These are phyloP conservation scores for Trichoderma lentiforme DNA, from an alignment of 2,329 filamentous ascomycete genomes.

Conservation along the genomic window DNA sequence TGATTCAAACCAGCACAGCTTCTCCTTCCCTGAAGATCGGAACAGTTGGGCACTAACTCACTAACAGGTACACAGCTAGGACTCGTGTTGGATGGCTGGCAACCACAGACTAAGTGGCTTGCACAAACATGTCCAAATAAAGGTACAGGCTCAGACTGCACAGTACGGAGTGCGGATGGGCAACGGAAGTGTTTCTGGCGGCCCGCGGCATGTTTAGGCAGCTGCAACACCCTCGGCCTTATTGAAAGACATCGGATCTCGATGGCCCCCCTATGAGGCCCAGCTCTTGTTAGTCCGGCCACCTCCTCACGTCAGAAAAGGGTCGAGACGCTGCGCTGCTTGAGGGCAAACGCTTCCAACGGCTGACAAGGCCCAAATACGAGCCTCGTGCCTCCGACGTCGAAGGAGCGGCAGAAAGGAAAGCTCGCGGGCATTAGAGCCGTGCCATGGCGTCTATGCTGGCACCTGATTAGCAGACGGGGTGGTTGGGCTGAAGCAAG, in stretches of 20 bases:
- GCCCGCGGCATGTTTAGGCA: slow-evolving; percentile 2
- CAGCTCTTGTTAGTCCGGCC: not conserved
- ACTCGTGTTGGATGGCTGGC: not conserved
- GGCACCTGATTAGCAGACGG: slow-evolving; percentile 7
- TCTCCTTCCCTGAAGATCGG: slow-evolving; percentile 3
- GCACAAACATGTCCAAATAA: not conserved
- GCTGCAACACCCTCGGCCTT: slow-evolving; percentile 14
- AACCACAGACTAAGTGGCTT: not conserved
- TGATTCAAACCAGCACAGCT: not conserved
- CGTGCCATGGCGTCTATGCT: not conserved
- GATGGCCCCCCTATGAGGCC: not conserved
- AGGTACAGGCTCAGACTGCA: not conserved
- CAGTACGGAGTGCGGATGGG: not conserved
- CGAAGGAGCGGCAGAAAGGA: not conserved
- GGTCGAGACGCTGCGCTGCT: not conserved
- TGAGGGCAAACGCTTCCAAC: not conserved
- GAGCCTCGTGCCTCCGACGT: slow-evolving; percentile 9
- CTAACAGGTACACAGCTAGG: not conserved
- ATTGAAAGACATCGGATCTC: slow-evolving; percentile 9
- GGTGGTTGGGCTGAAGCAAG: slow-evolving; percentile 8
- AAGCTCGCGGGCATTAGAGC: not conserved
- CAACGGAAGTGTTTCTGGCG: not conserved
- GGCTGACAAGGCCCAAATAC: slow-evolving; percentile 1
- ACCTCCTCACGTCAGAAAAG: slow-evolving; percentile 2
- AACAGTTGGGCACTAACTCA: not conserved